Percentiles rank a stretch among this genome's conserved stretches.
Evolutionary conservation across 495 filamentous ascomycete species (phyloP).

Genomic region (Aspergillus affinis): DNA sequence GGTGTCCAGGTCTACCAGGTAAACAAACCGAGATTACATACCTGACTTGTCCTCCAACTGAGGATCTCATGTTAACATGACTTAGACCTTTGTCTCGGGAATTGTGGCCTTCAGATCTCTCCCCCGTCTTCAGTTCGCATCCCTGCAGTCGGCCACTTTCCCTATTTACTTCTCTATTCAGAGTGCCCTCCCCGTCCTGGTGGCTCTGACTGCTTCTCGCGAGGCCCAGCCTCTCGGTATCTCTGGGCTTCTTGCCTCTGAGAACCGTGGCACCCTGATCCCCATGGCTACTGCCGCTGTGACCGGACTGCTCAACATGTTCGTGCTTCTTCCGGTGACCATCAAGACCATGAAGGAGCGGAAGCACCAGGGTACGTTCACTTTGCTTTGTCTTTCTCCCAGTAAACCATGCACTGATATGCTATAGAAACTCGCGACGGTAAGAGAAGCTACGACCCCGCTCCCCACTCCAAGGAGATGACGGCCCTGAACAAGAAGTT

Average conservation of each 20-base stretch:
- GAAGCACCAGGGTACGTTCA: constrained; percentile 67
- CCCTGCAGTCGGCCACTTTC: constrained; percentile 75
- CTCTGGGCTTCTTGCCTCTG: constrained; percentile 52
- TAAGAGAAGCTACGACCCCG: constrained; percentile 74
- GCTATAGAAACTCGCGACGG: constrained; percentile 69
- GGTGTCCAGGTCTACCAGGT: constrained; percentile 81
- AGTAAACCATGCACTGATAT: background rate
- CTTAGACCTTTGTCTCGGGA: constrained; percentile 75
- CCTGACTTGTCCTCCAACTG: background rate
- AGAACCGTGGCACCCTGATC: constrained; percentile 58
- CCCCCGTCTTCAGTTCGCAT: constrained; percentile 74
- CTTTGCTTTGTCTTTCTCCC: background rate
- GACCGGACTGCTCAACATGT: constrained; percentile 64
- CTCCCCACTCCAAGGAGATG: constrained; percentile 81
- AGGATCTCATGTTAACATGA: background rate
- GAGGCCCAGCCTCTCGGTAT: constrained; percentile 41
- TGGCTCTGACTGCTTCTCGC: constrained; percentile 81
- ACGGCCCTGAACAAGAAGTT: constrained; percentile 76
- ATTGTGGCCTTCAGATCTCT: constrained; percentile 72
- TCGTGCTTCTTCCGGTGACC: constrained; percentile 69
- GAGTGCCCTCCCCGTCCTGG: constrained; percentile 64
- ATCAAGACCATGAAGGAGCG: constrained; percentile 69
- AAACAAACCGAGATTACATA: constrained; percentile 13
- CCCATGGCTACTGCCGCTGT: constrained; percentile 66
- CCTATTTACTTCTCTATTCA: constrained; percentile 86